A percentile compares a stretch with the other conserved stretches of the same genome.
Conservation (phyloP, 1,284 basidiomycete genomes). For the Papiliotrema laurentii region DNA sequence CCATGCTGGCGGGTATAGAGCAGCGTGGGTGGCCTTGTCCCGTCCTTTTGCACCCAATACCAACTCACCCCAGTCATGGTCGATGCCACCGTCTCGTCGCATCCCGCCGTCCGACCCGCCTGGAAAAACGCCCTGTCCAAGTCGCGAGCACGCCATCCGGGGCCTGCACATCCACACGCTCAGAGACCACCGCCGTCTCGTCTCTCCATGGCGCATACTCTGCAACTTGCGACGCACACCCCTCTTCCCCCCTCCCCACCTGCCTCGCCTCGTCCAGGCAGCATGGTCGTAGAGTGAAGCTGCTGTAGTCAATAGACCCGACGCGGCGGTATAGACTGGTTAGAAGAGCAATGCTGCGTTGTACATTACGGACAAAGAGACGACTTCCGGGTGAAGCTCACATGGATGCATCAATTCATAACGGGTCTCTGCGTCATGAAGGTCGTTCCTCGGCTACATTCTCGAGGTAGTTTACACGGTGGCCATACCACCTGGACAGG, state of each 20-base stretch:
- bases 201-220: background rate
- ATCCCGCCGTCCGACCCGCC: slow-evolving; percentile 19
- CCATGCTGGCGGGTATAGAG: slow-evolving; percentile 22
- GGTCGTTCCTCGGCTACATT: no score
- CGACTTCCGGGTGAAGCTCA: no score
- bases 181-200: background rate
- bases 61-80: slow-evolving; percentile 18
- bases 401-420: no score
- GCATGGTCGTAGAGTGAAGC: background rate
- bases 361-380: no score
- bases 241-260: slow-evolving; percentile 23
- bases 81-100: slow-evolving; percentile 17
- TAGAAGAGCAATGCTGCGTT: no score
- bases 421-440: no score
- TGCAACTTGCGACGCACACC: slow-evolving; percentile 14
- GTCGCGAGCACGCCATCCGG: background rate
- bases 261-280: background rate
- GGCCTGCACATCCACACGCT: no score
- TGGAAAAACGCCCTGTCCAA: slow-evolving; percentile 11
- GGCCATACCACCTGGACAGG: no score
- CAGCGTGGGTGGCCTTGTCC: slow-evolving; percentile 12
- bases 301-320: no score
- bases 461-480: no score
- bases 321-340: no score
- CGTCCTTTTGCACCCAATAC: background rate